Conservation (phyloP, 1,139 yeast species). For the Kodamaea arcana region DNA sequence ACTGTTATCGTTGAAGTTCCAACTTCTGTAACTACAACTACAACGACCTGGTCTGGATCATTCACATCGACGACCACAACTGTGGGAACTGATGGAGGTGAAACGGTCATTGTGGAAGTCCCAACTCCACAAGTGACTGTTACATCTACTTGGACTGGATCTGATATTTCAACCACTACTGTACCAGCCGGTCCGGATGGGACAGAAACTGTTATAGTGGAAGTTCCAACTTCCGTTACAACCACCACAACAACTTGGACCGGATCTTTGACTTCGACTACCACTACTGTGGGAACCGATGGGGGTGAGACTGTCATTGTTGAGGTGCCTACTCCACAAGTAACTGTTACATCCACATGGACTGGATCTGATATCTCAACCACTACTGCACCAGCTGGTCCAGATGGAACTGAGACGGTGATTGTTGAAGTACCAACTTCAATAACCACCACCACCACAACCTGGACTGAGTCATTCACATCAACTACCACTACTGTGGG, state of each 20-base stretch:
- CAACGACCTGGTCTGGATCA: conserved; percentile 3
- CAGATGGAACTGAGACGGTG: conserved; percentile 8
- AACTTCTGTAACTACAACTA: conserved; percentile 1
- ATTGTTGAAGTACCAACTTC: conserved; percentile 11
- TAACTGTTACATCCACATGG: conserved; percentile 8
- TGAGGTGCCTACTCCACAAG: conserved; percentile 13
- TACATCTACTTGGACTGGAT: conserved; percentile 9
- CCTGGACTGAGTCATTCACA: conserved; percentile 3
- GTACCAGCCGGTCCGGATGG: conserved; percentile 7
- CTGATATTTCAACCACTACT: conserved; percentile 10
- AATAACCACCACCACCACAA: conserved; percentile 1
- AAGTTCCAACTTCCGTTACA: conserved; percentile 15
- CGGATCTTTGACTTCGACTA: background rate
- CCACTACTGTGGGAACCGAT: background rate
- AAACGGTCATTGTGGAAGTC: conserved; percentile 14
- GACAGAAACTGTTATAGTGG: conserved; percentile 15
- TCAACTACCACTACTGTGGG: conserved; percentile 7
- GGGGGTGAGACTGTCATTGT: conserved; percentile 11
- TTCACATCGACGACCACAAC: conserved; percentile 5
- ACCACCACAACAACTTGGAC: conserved; percentile 9
- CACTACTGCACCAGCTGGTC: conserved; percentile 7
- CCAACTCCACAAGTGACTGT: conserved; percentile 13
- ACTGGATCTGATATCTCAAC: conserved; percentile 5
- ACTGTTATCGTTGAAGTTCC: conserved; percentile 3
- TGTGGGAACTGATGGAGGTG: conserved; percentile 6